phyloP scores from a whole-genome alignment of 2,329 filamentous ascomycete genomes.

The Aspergillus felis region DNA sequence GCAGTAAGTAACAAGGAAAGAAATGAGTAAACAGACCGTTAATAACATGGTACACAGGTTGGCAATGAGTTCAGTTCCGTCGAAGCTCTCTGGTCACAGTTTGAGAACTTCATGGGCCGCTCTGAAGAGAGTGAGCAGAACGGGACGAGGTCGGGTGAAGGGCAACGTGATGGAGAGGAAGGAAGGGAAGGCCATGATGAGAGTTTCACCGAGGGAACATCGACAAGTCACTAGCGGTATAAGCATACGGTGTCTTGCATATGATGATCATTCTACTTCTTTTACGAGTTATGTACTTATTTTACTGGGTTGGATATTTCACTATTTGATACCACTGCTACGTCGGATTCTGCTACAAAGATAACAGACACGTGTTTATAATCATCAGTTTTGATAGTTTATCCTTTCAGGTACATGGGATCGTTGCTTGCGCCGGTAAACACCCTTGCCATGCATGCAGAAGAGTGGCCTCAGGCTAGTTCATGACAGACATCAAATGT shows the following conservation, averaged over 20 bases:
- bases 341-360: not conserved
- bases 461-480: conserved; percentile 24
- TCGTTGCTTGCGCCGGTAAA: conserved; percentile 32
- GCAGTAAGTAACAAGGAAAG: conserved; percentile 55
- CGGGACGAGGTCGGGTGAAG: conserved; percentile 25
- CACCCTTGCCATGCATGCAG: conserved; percentile 39
- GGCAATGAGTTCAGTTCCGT: conserved; percentile 98
- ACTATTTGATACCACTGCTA: conserved; percentile 2
- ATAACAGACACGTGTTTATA: not conserved
- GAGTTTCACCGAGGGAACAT: conserved; percentile 14
- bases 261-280: not conserved
- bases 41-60: conserved; percentile 51
- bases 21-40: not conserved
- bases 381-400: conserved; percentile 6
- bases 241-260: not conserved
- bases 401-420: conserved; percentile 17
- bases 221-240: conserved; percentile 4
- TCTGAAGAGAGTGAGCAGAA: conserved; percentile 45
- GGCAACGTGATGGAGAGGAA: conserved; percentile 12
- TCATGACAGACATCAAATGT: conserved; percentile 29
- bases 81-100: conserved; percentile 94
- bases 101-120: conserved; percentile 91
- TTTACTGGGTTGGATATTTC: not conserved
- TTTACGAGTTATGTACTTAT: not conserved
- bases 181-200: conserved; percentile 21